These are phyloP conservation scores for Exophiala phaeomuriformis DNA, from an alignment of 2,329 filamentous ascomycete genomes.

Conservation along the genomic window DNA sequence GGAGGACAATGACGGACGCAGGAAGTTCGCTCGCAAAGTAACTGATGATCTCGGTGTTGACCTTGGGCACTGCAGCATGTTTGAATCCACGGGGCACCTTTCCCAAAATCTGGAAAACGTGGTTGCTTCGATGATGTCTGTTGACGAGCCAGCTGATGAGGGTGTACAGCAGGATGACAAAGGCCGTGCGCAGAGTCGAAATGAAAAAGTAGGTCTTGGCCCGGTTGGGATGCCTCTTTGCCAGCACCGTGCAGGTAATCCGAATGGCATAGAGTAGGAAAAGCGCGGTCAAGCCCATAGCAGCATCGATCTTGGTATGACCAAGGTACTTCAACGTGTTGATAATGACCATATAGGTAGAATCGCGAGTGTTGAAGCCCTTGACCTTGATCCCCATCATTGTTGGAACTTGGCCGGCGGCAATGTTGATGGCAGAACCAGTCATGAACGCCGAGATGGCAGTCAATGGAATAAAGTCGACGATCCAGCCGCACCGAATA, in stretches of 20 bases:
- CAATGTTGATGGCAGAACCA: constrained; percentile 84
- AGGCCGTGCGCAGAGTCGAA: constrained; percentile 82
- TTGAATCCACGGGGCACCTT: constrained; percentile 79
- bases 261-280: constrained; percentile 70
- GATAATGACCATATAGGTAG: constrained; percentile 77
- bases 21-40: constrained; percentile 68
- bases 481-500: constrained; percentile 75
- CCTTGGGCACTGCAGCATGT: constrained; percentile 63
- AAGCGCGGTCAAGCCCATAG: constrained; percentile 78
- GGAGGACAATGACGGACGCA: constrained; percentile 80
- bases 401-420: constrained; percentile 70
- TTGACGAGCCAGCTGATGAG: constrained; percentile 84
- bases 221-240: constrained; percentile 60
- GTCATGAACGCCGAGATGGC: constrained; percentile 96
- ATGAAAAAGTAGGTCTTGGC: constrained; percentile 79
- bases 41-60: constrained; percentile 60
- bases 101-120: constrained; percentile 67
- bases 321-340: constrained; percentile 69
- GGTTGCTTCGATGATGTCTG: constrained; percentile 54
- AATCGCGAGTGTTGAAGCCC: constrained; percentile 63
- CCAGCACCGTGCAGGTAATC: constrained; percentile 54
- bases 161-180: constrained; percentile 87
- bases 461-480: constrained; percentile 84
- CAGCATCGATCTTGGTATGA: constrained; percentile 65
- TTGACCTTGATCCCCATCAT: constrained; percentile 69